These are phyloP conservation scores for Dendryphion nanum DNA, from an alignment of 2,329 filamentous ascomycete genomes.

Conservation along the genomic window DNA sequence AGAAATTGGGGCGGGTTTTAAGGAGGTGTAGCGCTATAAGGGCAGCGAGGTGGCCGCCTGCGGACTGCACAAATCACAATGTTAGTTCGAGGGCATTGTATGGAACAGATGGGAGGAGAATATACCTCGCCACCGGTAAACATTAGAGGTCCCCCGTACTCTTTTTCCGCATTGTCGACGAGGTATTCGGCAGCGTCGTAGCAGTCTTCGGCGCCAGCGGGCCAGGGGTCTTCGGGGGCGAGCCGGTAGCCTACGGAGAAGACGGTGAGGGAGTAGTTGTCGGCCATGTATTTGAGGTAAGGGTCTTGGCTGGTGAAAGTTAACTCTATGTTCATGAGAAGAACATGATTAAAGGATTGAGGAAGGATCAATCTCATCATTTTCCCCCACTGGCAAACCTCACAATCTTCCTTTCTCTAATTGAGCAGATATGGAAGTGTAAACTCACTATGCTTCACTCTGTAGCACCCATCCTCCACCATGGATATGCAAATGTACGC, in stretches of 20 bases:
- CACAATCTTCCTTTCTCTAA: too few relatives aligned
- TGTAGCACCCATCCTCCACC: constrained; percentile 51
- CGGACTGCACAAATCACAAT: constrained; percentile 42
- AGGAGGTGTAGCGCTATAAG: constrained; percentile 51
- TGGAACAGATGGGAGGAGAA: constrained; percentile 2
- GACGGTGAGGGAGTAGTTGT: constrained; percentile 49
- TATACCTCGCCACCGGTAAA: constrained; percentile 43
- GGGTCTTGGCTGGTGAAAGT: constrained; percentile 42
- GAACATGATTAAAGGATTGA: too few relatives aligned
- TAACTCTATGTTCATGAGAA: background rate
- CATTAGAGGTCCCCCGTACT: constrained; percentile 44
- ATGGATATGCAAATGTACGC: constrained; percentile 57
- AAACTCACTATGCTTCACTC: constrained; percentile 37
- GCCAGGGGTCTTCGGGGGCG: constrained; percentile 60
- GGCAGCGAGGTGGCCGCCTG: constrained; percentile 52
- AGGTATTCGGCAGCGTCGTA: constrained; percentile 57
- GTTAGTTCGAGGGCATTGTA: background rate
- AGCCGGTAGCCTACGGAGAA: constrained; percentile 60
- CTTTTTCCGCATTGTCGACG: constrained; percentile 45
- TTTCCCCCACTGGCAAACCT: too few relatives aligned
- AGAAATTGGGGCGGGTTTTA: constrained; percentile 35
- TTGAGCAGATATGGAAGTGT: too few relatives aligned
- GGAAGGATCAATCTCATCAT: too few relatives aligned
- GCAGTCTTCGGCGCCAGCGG: constrained; percentile 56
- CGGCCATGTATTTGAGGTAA: constrained; percentile 51